phyloP scores from a whole-genome alignment of 441 rosid genomes.

The Theobroma grandiflorum region DNA sequence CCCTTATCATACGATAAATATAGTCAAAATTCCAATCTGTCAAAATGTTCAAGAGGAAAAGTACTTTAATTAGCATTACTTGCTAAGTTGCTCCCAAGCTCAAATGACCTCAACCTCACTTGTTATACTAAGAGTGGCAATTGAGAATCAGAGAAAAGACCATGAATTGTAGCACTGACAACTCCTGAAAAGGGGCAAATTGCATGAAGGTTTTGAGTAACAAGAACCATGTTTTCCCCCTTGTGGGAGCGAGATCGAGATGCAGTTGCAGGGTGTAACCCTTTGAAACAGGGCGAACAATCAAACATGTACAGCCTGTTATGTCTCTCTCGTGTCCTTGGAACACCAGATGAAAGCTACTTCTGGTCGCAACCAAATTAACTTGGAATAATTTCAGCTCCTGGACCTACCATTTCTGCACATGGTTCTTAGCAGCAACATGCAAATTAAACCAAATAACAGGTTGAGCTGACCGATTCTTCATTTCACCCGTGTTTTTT shows the following conservation, averaged over 20 bases:
- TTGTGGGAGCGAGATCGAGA: too few relatives aligned
- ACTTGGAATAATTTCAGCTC: background rate
- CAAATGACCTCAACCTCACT: too few relatives aligned
- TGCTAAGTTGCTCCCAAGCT: too few relatives aligned
- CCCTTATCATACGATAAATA: background rate
- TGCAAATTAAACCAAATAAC: background rate
- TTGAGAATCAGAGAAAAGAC: too few relatives aligned
- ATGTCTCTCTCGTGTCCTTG: background rate
- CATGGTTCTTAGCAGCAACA: slow-evolving; percentile 2
- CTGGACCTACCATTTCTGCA: background rate
- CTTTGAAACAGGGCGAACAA: background rate
- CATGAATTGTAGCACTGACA: background rate
- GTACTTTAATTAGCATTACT: background rate
- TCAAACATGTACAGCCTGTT: background rate
- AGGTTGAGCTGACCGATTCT: background rate
- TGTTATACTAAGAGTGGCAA: too few relatives aligned
- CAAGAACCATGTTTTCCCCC: background rate
- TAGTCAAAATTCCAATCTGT: too few relatives aligned
- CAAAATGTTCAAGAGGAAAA: too few relatives aligned
- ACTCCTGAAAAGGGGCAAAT: background rate
- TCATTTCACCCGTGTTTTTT: background rate
- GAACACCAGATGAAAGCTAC: background rate
- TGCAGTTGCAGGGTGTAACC: background rate
- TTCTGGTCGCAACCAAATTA: background rate
- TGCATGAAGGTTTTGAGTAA: background rate